Evolutionary conservation across 345 rosid species (phyloP), one percentile per base, ranked within the genome.

Genomic region (Euphorbia tirucalli): DNA sequence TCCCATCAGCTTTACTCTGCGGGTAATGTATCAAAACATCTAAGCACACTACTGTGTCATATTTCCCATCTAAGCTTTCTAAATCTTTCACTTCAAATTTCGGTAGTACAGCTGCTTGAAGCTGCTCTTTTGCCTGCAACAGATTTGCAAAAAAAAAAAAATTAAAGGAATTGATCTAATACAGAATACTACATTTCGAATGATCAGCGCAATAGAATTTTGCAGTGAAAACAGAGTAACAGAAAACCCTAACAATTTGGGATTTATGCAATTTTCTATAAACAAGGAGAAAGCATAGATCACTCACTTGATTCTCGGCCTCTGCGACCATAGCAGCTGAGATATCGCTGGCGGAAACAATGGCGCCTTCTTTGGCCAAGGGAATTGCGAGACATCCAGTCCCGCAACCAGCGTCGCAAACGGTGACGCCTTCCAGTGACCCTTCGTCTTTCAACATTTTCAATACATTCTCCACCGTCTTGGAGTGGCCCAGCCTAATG

Each of bases 21-120:
- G 97, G 99, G 54, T 95, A 92, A 77, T 92, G 99, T 77, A 95
- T 95, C 78, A 95, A 61, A 30, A 95, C 97, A 77, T 95, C 99
- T 15, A 95, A 72, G 80, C 99, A 95, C 30, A 92, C 88, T 22
- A 95, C 97, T 0, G 94, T 90, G 21, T 89, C 85, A 19, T 83
- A 92, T 79, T 88, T 92, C 6, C 99, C 99, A 32, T 71, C 75
- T 39, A 95, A 52, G 71, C 97, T 92, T 85, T 95, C 97, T 14
- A 95, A 74, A 78, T 92, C 97, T 25, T 83, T 92, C 66, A 95
- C 99, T 71, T 90, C 88, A 46, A 92, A 92, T 73, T 79, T 88
- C 2, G 97, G 97, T 78, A 90, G 62, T 68, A 75, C 84, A 0
- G 75, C 81, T 28, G 61, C 48, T 66, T 15, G 49, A 14, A 92